Conservation (phyloP, 2,329 filamentous ascomycete species). For the Paracoccidioides lutzii region DNA sequence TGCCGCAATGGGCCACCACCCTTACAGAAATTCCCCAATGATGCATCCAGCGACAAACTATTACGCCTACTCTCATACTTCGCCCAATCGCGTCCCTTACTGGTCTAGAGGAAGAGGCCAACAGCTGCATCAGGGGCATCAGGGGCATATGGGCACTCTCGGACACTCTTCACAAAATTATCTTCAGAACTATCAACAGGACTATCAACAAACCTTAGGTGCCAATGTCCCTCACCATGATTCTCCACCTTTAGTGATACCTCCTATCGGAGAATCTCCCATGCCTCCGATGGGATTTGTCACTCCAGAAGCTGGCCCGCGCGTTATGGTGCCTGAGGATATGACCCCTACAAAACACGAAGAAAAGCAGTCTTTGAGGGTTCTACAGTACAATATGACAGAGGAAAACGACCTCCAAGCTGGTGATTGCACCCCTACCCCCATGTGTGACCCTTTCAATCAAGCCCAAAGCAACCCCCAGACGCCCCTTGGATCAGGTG, state of each 20-base stretch:
- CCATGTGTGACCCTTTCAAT: not conserved
- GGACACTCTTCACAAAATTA: not conserved
- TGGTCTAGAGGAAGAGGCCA: not conserved
- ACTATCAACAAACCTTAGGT: not conserved
- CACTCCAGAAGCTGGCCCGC: conserved; percentile 4
- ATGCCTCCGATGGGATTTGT: not conserved
- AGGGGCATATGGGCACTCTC: not conserved
- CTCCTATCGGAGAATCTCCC: not conserved
- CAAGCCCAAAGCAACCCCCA: not conserved
- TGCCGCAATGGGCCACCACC: conserved; percentile 2
- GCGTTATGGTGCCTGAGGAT: conserved; percentile 9
- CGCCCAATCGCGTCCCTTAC: not conserved
- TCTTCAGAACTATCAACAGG: too few species aligned
- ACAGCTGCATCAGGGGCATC: not conserved
- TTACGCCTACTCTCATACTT: not conserved
- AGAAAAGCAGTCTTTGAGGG: conserved; percentile 6
- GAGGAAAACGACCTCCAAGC: not conserved
- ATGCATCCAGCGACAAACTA: not conserved
- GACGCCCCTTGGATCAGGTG: not conserved
- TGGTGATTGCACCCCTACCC: not conserved
- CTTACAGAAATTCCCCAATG: conserved; percentile 8
- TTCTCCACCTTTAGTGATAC: not conserved
- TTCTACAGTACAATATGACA: not conserved
- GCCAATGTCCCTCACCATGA: not conserved
- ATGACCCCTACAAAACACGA: conserved; percentile 12